Evolutionary conservation across 2,329 filamentous ascomycete species (phyloP), one percentile per base, ranked within the genome.

Genomic region (Colletotrichum falcatum): DNA sequence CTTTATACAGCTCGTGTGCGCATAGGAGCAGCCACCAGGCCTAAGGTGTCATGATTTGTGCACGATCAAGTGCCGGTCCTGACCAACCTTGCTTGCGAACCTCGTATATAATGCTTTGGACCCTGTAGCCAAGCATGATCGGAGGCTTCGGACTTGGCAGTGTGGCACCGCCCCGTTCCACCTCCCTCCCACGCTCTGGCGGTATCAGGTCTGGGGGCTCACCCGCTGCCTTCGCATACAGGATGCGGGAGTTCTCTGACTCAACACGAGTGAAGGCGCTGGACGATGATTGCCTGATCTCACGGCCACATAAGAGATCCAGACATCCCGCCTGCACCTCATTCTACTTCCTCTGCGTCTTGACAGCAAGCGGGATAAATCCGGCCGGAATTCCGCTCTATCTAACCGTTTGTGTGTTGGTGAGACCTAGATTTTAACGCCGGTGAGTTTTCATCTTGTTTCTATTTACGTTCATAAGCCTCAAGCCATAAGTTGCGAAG

Each of bases 361-460:
- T 46, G 44, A 12, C 5, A 12, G 44, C 44, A 46, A 46, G 20
- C 44, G 44, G 44, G 9, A 46, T 46, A 23, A 46, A 12, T 1
- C 44, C 23, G 23, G n/a, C 9, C 44, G 44, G 44, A 46, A 46
- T 46, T 3, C 44, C n/a, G 44, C 9, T 20, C 44, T 5, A 11
- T 46, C 20, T 23, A 5, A 46, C 44, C 20, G 20, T 46, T 23
- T 11, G 3, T 23, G 23, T 12, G 9, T 12, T 23, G 5, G 23
- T 0, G n/a, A 5, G 3, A 8, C 12, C 14, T 8, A n/a, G 5
- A 26, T 18, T 28, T 2, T 0, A 18, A 18, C 16, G 23, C 11
- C 23, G 11, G 5, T 16, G 6, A 16, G 12, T 4, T 8, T 18
- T 8, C 5, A 18, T 49, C 46, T 26, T 16, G 3, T 28, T 49